A percentile compares a stretch with the other conserved stretches of the same genome.
phyloP scores from a whole-genome alignment of 73 alveolate species.

The Paramecium sonneborni region DNA sequence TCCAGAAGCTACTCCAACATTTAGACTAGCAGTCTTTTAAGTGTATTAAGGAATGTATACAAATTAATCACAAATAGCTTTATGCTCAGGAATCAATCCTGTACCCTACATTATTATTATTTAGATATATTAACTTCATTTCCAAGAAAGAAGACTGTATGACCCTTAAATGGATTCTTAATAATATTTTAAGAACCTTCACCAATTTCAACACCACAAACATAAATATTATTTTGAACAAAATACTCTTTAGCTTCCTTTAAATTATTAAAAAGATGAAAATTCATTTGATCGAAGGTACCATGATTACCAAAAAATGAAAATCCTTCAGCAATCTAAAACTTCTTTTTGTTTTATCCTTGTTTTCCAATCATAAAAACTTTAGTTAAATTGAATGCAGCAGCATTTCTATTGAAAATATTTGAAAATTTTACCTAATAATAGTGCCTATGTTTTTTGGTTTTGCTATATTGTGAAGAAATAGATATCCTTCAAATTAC shows the following conservation, averaged over 20 bases:
- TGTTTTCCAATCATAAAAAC: slow-evolving; percentile 60
- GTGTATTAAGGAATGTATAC: slow-evolving; percentile 81
- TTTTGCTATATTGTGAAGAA: not conserved
- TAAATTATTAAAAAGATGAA: not conserved
- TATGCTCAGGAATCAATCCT: slow-evolving; percentile 72
- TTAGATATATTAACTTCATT: slow-evolving; percentile 60
- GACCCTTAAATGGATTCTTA: slow-evolving; percentile 75
- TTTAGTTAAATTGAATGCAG: not conserved
- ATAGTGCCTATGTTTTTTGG: slow-evolving; percentile 37
- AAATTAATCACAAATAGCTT: slow-evolving; percentile 77
- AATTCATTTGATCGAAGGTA: not conserved
- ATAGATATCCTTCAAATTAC: not conserved
- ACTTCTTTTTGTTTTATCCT: slow-evolving; percentile 30
- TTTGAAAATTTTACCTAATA: not conserved
- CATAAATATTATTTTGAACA: slow-evolving; percentile 70
- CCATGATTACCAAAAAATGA: slow-evolving; percentile 58
- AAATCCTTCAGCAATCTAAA: slow-evolving; percentile 51
- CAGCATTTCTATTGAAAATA: not conserved
- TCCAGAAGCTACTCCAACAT: slow-evolving; percentile 77
- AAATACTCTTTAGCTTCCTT: slow-evolving; percentile 56
- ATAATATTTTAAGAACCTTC: slow-evolving; percentile 70
- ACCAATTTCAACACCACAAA: slow-evolving; percentile 83
- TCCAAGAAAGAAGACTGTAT: slow-evolving; percentile 77
- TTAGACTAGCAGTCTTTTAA: slow-evolving; percentile 77
- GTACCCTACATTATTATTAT: no score